Conservation (phyloP, 306 rosid species). For the Lithocarpus polystachyus region DNA sequence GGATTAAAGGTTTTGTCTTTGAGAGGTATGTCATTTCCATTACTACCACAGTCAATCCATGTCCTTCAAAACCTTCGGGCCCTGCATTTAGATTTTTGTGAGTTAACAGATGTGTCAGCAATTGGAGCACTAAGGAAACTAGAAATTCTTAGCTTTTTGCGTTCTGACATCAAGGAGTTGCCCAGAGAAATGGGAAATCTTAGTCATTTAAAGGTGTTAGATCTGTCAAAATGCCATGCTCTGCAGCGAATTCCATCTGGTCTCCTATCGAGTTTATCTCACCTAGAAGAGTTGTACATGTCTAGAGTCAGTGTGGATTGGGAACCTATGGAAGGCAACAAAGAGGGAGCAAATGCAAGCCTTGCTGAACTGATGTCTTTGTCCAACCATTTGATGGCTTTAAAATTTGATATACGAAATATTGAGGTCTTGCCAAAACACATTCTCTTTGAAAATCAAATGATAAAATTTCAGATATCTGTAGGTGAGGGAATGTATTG, state of each 20-base stretch:
- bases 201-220: not conserved
- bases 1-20: constrained; percentile 14
- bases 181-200: not conserved
- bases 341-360: not conserved
- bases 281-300: not conserved
- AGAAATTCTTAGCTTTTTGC: not conserved
- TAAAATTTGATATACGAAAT: constrained; percentile 1
- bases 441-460: constrained; percentile 1
- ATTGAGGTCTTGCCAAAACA: not conserved
- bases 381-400: constrained; percentile 12
- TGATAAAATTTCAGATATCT: not conserved
- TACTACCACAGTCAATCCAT: not conserved
- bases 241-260: not conserved
- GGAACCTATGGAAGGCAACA: not conserved
- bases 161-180: not conserved
- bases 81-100: not conserved
- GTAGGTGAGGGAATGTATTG: no score
- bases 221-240: not conserved
- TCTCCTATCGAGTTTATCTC: no score
- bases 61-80: not conserved
- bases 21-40: not conserved
- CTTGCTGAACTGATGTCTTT: not conserved
- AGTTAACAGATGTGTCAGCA: not conserved
- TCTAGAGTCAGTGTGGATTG: not conserved
- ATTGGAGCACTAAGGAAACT: not conserved